Conservation (phyloP, 2,329 filamentous ascomycete species). For the Aspergillus piperis region DNA sequence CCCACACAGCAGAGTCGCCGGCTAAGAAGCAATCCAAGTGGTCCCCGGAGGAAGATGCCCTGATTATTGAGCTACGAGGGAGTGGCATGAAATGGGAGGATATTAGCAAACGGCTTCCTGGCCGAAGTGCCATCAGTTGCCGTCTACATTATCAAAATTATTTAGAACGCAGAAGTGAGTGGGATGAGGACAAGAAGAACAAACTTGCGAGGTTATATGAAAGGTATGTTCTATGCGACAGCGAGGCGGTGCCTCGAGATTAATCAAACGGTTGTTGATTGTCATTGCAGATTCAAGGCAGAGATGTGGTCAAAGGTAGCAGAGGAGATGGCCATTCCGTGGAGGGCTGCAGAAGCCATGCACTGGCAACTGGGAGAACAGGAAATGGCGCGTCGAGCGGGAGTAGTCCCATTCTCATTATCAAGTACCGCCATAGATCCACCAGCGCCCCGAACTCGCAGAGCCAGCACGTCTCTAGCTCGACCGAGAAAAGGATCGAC, state of each 20-base stretch:
- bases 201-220: constrained; percentile 93
- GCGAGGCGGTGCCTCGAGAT: neutral
- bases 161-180: constrained; percentile 85
- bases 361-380: constrained; percentile 94
- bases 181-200: constrained; percentile 97
- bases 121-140: constrained; percentile 90
- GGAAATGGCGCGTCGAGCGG: constrained; percentile 91
- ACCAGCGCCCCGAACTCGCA: constrained; percentile 36
- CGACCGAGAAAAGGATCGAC: constrained; percentile 43
- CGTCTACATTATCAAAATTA: constrained; percentile 97
- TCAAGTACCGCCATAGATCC: constrained; percentile 59
- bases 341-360: constrained; percentile 95
- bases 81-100: constrained; percentile 99
- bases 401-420: constrained; percentile 80
- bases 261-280: constrained; percentile 12
- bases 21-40: constrained; percentile 97
- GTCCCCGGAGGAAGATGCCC: constrained; percentile 88
- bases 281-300: constrained; percentile 74
- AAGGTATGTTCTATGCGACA: constrained; percentile 63
- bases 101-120: constrained; percentile 86
- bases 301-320: constrained; percentile 98
- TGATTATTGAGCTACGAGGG: constrained; percentile 88
- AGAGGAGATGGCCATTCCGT: constrained; percentile 91
- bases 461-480: constrained; percentile 42
- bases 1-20: constrained; percentile 60